phyloP scores from a whole-genome alignment of 75 land plant genomes.

The Larix kaempferi region DNA sequence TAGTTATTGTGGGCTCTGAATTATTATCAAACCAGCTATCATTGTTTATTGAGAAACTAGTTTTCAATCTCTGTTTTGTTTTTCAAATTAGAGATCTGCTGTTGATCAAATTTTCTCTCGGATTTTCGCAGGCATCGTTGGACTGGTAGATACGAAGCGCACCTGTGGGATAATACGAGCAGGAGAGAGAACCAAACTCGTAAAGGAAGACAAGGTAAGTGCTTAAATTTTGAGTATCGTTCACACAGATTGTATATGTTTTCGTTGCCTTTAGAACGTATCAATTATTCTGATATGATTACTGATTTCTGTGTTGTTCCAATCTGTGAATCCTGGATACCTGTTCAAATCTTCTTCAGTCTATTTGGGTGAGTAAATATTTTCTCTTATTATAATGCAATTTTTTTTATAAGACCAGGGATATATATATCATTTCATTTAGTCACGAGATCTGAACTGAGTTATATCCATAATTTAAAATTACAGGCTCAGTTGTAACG shows the following conservation, averaged over 20 bases:
- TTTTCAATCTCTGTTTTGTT: neutral
- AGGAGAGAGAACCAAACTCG: constrained; percentile 69
- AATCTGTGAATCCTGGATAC: neutral
- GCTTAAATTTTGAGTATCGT: neutral
- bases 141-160: constrained; percentile 78
- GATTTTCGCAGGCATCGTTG: constrained; percentile 51
- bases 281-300: neutral
- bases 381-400: neutral
- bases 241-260: neutral
- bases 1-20: too few relatives aligned
- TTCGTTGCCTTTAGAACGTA: neutral
- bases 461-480: too few relatives aligned
- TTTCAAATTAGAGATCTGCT: neutral
- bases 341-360: constrained; percentile 23
- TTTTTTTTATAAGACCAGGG: neutral
- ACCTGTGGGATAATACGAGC: constrained; percentile 79
- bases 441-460: too few relatives aligned
- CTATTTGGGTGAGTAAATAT: constrained; percentile 45
- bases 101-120: neutral
- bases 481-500: neutral
- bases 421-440: too few relatives aligned
- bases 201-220: constrained; percentile 75
- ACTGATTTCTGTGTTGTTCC: neutral
- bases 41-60: neutral
- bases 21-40: neutral